A percentile compares a stretch with the other conserved stretches of the same genome.
Evolutionary conservation across 2,329 filamentous ascomycete genomes (phyloP).

Genomic region (Alternaria novae-zelandiae): DNA sequence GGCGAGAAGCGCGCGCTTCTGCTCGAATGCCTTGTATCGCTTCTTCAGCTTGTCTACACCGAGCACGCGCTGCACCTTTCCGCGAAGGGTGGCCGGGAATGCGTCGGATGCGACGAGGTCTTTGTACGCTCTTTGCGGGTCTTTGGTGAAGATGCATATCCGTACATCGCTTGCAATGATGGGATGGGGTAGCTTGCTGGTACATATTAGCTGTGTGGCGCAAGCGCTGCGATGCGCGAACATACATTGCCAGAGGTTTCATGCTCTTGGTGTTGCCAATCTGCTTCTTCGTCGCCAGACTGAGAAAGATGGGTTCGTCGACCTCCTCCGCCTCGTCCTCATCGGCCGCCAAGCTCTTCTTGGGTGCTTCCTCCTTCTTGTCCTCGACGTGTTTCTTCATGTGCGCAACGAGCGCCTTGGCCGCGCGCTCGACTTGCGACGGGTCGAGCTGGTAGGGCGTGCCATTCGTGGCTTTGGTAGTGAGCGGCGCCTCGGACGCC

Average conservation of each 20-base stretch:
- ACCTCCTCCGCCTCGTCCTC: conserved; percentile 55
- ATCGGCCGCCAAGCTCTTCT: conserved; percentile 60
- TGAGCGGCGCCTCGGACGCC: conserved; percentile 42
- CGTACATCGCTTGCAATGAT: conserved; percentile 70
- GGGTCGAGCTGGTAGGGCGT: conserved; percentile 54
- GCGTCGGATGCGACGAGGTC: conserved; percentile 77
- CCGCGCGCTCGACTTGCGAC: conserved; percentile 63
- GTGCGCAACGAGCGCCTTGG: conserved; percentile 64
- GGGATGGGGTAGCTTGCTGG: conserved; percentile 70
- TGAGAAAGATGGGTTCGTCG: conserved; percentile 64
- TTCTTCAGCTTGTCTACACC: conserved; percentile 84
- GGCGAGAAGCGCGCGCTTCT: conserved; percentile 73
- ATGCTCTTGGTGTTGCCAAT: conserved; percentile 76
- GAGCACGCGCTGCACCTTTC: conserved; percentile 67
- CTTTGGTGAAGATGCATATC: conserved; percentile 86
- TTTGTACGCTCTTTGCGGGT: conserved; percentile 86
- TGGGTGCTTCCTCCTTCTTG: conserved; percentile 57
- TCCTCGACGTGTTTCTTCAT: conserved; percentile 59
- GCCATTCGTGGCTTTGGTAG: conserved; percentile 45
- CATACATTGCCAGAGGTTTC: conserved; percentile 79
- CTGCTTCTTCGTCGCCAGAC: conserved; percentile 70
- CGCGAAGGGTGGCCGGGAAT: conserved; percentile 56
- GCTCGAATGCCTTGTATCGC: conserved; percentile 90
- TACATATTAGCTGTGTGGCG: conserved; percentile 17
- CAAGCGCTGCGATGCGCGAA: conserved; percentile 1